Evolutionary conservation across 768 basidiomycete species (phyloP), one percentile per base, ranked within the genome.

Genomic region (Leccinum fibrillosum): DNA sequence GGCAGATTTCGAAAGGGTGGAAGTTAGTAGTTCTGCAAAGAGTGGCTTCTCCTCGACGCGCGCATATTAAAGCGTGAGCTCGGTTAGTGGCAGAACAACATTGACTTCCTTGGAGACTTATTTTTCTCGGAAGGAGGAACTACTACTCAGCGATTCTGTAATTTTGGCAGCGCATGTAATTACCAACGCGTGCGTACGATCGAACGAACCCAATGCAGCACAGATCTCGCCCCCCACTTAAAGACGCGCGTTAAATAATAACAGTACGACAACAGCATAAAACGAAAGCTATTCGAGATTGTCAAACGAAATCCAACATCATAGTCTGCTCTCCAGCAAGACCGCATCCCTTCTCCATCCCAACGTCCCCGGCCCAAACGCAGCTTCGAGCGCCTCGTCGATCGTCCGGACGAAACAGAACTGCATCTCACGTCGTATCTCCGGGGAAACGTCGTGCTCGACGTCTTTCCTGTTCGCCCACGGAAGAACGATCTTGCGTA

Each of bases 401-500:
- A 96, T 81, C 9, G 85, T 90, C 54, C 83, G 78, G 32, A 92
- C 93, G 66, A 90, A 95, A 30, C 85, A 85, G 62, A 95, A 90
- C 64, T 89, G 82, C 79, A 94, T 89, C 65, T 87, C 84, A 30
- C 80, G 78, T 42, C 83, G 78, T 23, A 94, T 81, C 63, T 90
- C 89, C 9, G 78, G 74, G 6, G 91, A 86, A 0, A 92, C 84
- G 60, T 95, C 94, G 64, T 89, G 86, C 64, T 90, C 86, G 17
- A 95, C 91, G 58, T 97, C 92, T 65, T 92, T 92, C 55, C 85
- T 78, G 66, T 96, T 97, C 28, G 86, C 84, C 76, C 81, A 86
- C 0, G 94, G 94, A 6, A 97, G 77, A 55, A 97, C 87, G 35
- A 96, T 83, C 68, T 87, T 94, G 50, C 80, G 86, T 47, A 94